Evolutionary conservation across 495 filamentous ascomycete genomes (phyloP).

Genomic region (Aspergillus heteromorphus): DNA sequence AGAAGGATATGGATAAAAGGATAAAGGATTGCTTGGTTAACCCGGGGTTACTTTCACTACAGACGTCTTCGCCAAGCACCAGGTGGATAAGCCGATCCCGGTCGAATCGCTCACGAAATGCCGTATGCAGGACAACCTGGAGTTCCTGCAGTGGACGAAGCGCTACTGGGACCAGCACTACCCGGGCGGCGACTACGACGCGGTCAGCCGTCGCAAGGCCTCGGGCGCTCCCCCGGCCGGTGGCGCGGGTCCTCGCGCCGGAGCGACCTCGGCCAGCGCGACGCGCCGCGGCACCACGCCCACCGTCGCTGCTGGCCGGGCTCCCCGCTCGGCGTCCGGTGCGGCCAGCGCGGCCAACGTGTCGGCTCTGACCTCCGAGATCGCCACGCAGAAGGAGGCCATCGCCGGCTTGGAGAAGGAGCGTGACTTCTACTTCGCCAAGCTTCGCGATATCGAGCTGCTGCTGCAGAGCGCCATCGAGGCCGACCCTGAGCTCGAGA

Average conservation of each 20-base stretch:
- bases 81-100: constrained; percentile 80
- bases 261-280: constrained; percentile 47
- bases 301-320: constrained; percentile 53
- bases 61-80: constrained; percentile 82
- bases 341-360: constrained; percentile 52
- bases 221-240: constrained; percentile 54
- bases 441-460: constrained; percentile 93
- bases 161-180: constrained; percentile 97
- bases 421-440: constrained; percentile 98
- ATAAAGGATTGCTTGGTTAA: constrained; percentile 5
- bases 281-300: constrained; percentile 70
- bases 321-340: constrained; percentile 33
- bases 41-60: not conserved
- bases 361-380: constrained; percentile 73
- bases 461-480: constrained; percentile 89
- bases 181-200: constrained; percentile 94
- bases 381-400: constrained; percentile 75
- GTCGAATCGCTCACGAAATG: constrained; percentile 89
- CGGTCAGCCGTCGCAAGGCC: constrained; percentile 76
- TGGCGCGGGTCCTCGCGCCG: constrained; percentile 32
- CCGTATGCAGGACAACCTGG: constrained; percentile 99
- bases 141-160: constrained; percentile 97
- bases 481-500: constrained; percentile 81
- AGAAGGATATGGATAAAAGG: constrained; percentile 1
- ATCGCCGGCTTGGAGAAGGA: constrained; percentile 86